A percentile compares a stretch with the other conserved stretches of the same genome.
Conservation (phyloP, 2,329 filamentous ascomycete species). For the Davidsoniella virescens region DNA sequence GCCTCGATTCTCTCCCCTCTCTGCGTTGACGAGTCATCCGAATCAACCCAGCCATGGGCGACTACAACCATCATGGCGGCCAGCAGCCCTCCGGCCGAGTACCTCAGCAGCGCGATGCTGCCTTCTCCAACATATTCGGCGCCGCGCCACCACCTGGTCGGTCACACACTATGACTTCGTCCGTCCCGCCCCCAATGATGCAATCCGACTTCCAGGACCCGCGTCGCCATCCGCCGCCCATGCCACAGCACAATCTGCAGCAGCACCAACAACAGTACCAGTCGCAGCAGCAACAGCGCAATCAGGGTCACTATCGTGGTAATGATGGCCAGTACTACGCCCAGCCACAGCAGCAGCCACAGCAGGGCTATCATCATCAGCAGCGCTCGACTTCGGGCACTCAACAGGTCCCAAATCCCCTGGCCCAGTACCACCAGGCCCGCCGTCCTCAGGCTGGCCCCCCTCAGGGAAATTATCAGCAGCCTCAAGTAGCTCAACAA, state of each 20-base stretch:
- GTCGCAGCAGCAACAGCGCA: slow-evolving; percentile 17
- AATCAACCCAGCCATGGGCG: slow-evolving; percentile 30
- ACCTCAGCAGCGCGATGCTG: slow-evolving; percentile 65
- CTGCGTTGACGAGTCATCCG: not conserved
- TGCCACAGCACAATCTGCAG: slow-evolving; percentile 21
- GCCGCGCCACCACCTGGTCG: slow-evolving; percentile 70
- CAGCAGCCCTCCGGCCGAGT: slow-evolving; percentile 33
- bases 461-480: slow-evolving; percentile 27
- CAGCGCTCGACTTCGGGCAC: slow-evolving; percentile 36
- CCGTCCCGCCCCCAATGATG: slow-evolving; percentile 39
- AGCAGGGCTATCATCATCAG: slow-evolving; percentile 20
- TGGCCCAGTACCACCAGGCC: slow-evolving; percentile 29
- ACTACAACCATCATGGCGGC: slow-evolving; percentile 39
- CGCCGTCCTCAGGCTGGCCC: slow-evolving; percentile 17
- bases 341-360: slow-evolving; percentile 8
- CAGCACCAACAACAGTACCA: slow-evolving; percentile 24
- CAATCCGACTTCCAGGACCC: slow-evolving; percentile 29
- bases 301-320: slow-evolving; percentile 1
- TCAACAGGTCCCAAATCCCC: slow-evolving; percentile 27
- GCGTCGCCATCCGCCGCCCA: slow-evolving; percentile 22
- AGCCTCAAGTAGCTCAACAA: slow-evolving; percentile 5
- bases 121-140: slow-evolving; percentile 93
- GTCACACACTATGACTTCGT: slow-evolving; percentile 88
- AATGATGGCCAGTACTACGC: slow-evolving; percentile 1
- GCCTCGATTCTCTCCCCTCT: not conserved